Evolutionary conservation across 2,329 filamentous ascomycete genomes (phyloP), one percentile per base, ranked within the genome.

Genomic region (Acephala macrosclerotiorum): DNA sequence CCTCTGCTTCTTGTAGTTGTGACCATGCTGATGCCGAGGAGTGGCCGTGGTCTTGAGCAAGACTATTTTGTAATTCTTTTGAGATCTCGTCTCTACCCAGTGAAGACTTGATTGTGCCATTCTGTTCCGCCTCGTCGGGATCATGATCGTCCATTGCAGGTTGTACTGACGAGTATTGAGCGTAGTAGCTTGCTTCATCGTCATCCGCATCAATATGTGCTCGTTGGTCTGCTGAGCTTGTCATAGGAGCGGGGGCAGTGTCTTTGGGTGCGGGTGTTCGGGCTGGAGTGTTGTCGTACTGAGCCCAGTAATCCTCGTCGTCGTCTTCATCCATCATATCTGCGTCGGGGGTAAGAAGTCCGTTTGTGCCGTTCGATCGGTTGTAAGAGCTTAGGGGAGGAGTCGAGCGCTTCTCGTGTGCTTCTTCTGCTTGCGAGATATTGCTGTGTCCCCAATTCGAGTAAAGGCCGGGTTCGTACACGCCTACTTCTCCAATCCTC

Each of bases 71-170:
- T 60, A 76, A 16, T 68, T 74, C 72, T 65, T 57, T 66, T 5
- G 70, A 66, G 4, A 83, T 74, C 6, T 80, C 75, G 63, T 82
- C 78, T 60, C 80, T 79, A 22, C 80, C 79, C 9, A 86, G 75
- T 0, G 82, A 84, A 22, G 81, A 82, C 61, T 83, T 77, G 51
- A 80, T 77, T 11, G 75, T 70, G 11, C 76, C 77, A 1, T 79
- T 77, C 12, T 73, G 75, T 29, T 77, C 68, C 33, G 79, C 89
- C 79, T 93, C 91, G 72, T 93, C 90, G n/a, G 91, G 91, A 70
- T 94, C 91, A 76, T 94, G 89, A 63, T 87, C 88, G 77, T 95
- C 92, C 83, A 95, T 88, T 36, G 91, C 91, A 2, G 92, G 91
- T 75, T 95, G 92, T 9, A 95, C 91, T 68, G 87, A 83, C 72